Base-by-base conservation (phyloP, 2,329 filamentous ascomycete species). In the Botrytis elliptica region DNA sequence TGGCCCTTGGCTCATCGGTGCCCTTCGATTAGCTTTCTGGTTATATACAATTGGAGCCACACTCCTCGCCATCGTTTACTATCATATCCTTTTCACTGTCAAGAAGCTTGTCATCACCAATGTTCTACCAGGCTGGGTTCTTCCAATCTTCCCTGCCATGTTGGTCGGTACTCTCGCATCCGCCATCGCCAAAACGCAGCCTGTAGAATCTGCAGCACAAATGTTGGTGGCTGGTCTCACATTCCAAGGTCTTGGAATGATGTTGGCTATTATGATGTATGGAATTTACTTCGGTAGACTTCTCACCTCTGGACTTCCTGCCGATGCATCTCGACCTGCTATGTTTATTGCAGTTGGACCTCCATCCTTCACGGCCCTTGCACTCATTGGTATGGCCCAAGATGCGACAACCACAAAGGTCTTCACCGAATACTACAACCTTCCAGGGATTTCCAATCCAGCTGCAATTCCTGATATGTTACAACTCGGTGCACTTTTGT, bases 291-390 rank as follows among this genome's bases (percentile, higher is more conserved):
- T 93, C 73, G 90, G 89, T 60, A 87, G 92, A 8, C 84, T 93
- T n/a, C 91, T 93, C 70, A 77, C 76, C 1, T 64, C 74, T 77
- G 88, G 91, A 1, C 85, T 93, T 25, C 91, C 91, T 0, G 82
- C 84, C 76, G 85, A 88, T 12, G 89, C 92, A 78, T 89, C 91
- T 75, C 85, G 91, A 69, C 89, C 91, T 0, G 91, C 88, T 0
- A 87, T 94, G 80, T 93, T 92, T 84, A 93, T 94, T 84, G 91
- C 90, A 74, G 91, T 93, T n/a, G 92, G 92, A 0, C 91, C 92
- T 1, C 91, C 91, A 0, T 87, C 90, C 1, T 93, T 93, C 83
- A 93, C 91, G 0, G 89, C 88, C 1, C 83, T 93, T 22, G 91
- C 91, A 0, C 84, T 93, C 59, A 88, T 93, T 55, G 91, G 91